phyloP scores from a whole-genome alignment of 768 basidiomycete genomes.

The Leccinum variicolor region DNA sequence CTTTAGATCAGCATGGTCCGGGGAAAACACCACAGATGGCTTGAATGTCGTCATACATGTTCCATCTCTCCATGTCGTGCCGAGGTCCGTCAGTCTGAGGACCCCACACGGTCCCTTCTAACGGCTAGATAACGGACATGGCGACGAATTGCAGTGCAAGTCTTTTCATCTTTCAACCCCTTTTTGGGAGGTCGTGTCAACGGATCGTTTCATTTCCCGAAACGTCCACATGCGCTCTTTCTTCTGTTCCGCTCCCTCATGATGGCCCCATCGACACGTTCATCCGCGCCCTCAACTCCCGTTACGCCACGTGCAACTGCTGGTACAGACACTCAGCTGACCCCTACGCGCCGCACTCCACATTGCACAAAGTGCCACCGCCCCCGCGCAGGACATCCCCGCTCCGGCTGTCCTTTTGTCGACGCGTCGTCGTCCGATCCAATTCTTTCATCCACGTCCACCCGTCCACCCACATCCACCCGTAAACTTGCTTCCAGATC shows the following conservation, averaged over 20 bases:
- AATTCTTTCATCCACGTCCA: conserved; percentile 16
- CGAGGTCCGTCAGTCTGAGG: background rate
- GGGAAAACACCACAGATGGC: background rate
- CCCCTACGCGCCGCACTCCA: conserved; percentile 48
- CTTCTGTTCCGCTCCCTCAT: background rate
- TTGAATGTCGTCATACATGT: background rate
- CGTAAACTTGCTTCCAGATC: conserved; percentile 1
- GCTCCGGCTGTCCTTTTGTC: conserved; percentile 54
- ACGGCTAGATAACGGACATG: background rate
- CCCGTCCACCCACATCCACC: background rate
- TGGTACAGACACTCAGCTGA: conserved; percentile 4
- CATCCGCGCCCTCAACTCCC: conserved; percentile 30
- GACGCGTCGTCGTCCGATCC: conserved; percentile 23
- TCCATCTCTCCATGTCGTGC: background rate
- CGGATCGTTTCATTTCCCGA: background rate
- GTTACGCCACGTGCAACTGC: conserved; percentile 16
- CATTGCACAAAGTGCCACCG: conserved; percentile 54
- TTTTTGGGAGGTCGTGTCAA: background rate
- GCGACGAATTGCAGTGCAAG: background rate
- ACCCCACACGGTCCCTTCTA: background rate
- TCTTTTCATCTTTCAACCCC: background rate
- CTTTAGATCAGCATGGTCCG: background rate
- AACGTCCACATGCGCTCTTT: background rate
- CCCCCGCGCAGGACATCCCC: conserved; percentile 57
- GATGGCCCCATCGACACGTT: conserved; percentile 28